Base-by-base conservation (phyloP, 2,329 filamentous ascomycete genomes). In the Fusarium sp. region DNA sequence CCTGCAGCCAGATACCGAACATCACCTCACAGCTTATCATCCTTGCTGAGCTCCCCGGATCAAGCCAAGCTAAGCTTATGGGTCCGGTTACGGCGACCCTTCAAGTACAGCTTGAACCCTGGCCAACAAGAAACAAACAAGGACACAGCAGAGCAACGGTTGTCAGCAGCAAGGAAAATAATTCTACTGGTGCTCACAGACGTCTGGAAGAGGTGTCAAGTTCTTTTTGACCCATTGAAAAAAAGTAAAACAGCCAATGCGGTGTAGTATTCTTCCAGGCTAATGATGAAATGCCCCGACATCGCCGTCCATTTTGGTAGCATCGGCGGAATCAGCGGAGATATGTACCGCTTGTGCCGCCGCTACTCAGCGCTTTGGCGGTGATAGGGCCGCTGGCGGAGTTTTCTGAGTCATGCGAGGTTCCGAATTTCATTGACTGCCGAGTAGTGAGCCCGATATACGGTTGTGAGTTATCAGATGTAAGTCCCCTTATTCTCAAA, bases 1-100 rank as follows among this genome's bases (percentile, higher is more conserved):
- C 53, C 60, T 71, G 57, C 60, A 71, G 60, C 43, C 43, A 70
- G 38, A 46, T 69, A 50, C 60, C 60, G 43, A 60, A 43, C 33
- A 54, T 21, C 37, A 44, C 54, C 42, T 38, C 35, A 56, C 60
- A 65, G 54, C 64, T 53, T 58, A 60, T 67, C 32, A 52, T 43
- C 49, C 69, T 61, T 67, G 47, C 53, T 52, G 61, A 73, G 66
- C 70, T 73, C 71, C 71, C 70, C 70, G 4, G 70, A 73, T 58
- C 46, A 42, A 73, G 71, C 46, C 50, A 33, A 73, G 71, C 71
- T 59, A 72, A 60, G 57, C 44, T 59, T 54, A 73, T 60, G 66
- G 71, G 62, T 65, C 71, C 67, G 63, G 54, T 71, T 46, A 42
- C 61, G 70, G 70, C 44, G 69, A 65, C 44, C 44, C 28, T 50